These are phyloP conservation scores for Metschnikowia continentalis DNA, from an alignment of 805 yeast genomes.

Conservation along the genomic window DNA sequence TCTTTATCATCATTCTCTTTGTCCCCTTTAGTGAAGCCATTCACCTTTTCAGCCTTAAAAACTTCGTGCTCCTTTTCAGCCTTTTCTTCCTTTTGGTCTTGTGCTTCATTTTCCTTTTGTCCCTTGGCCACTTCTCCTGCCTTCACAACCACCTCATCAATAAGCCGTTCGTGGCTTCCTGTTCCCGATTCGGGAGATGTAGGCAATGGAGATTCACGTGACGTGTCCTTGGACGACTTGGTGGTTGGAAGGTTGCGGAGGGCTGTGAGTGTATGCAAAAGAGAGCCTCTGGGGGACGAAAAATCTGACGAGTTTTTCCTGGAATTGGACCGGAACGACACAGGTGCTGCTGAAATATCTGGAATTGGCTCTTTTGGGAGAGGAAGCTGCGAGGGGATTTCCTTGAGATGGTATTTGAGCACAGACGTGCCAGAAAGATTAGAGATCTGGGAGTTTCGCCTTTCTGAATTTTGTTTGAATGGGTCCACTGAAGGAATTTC, in stretches of 20 bases:
- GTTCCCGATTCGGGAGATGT: not conserved
- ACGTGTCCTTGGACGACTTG: slow-evolving; percentile 35
- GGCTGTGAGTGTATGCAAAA: slow-evolving; percentile 38
- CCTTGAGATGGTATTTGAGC: slow-evolving; percentile 18
- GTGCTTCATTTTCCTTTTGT: not conserved
- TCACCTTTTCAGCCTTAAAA: no score
- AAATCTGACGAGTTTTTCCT: slow-evolving; percentile 35
- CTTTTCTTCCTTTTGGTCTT: no score
- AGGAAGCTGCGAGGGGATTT: slow-evolving; percentile 55
- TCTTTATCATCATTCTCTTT: not conserved
- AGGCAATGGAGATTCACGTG: slow-evolving; percentile 37
- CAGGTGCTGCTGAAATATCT: slow-evolving; percentile 34
- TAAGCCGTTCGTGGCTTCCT: not conserved
- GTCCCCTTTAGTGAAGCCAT: no score
- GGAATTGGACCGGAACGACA: slow-evolving; percentile 32
- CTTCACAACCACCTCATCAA: not conserved
- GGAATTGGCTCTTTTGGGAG: slow-evolving; percentile 54
- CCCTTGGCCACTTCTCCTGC: not conserved
- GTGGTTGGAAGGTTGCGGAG: slow-evolving; percentile 35
- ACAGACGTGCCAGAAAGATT: slow-evolving; percentile 10
- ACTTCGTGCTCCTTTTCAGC: no score
- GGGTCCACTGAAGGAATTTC: slow-evolving; percentile 24
- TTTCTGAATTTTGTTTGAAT: slow-evolving; percentile 14
- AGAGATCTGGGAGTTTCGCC: slow-evolving; percentile 11
- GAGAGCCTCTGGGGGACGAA: slow-evolving; percentile 38